These are phyloP conservation scores for Penicillium polonicum DNA, from an alignment of 2,329 filamentous ascomycete genomes.

Conservation along the genomic window DNA sequence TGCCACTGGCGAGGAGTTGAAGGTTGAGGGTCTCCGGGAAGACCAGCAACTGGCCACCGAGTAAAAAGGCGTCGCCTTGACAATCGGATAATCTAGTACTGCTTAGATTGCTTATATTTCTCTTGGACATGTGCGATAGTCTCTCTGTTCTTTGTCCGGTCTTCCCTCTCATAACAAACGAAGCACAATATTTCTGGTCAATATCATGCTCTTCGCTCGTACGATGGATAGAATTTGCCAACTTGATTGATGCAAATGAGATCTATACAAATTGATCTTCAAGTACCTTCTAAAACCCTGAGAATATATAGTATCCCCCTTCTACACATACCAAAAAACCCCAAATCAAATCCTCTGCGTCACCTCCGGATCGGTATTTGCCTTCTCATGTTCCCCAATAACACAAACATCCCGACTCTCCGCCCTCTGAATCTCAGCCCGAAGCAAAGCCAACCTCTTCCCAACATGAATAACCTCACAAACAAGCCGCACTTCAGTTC, in stretches of 20 bases:
- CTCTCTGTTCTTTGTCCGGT: conserved; percentile 15
- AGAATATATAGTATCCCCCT: not conserved
- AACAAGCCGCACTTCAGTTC: conserved; percentile 53
- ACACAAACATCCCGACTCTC: conserved; percentile 56
- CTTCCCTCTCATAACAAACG: conserved; percentile 11
- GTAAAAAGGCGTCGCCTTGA: conserved; percentile 25
- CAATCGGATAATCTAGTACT: conserved; percentile 28
- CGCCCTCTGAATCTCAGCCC: conserved; percentile 55
- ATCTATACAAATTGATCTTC: conserved; percentile 9
- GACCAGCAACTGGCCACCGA: conserved; percentile 50
- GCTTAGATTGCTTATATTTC: conserved; percentile 33
- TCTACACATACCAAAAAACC: not conserved
- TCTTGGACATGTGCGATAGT: conserved; percentile 28
- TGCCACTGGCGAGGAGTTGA: conserved; percentile 77
- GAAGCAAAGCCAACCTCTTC: conserved; percentile 53
- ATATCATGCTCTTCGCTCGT: not conserved
- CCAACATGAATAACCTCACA: conserved; percentile 61
- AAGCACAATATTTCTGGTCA: conserved; percentile 20
- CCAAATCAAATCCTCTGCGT: conserved; percentile 26
- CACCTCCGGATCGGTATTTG: conserved; percentile 55
- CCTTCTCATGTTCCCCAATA: conserved; percentile 65
- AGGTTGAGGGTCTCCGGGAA: conserved; percentile 83
- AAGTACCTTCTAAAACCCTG: not conserved
- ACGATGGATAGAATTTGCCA: not conserved
- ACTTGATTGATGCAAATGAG: conserved; percentile 2